Evolutionary conservation across 2,329 filamentous ascomycete genomes (phyloP).

Genomic region (Penicillium hesseltinei): DNA sequence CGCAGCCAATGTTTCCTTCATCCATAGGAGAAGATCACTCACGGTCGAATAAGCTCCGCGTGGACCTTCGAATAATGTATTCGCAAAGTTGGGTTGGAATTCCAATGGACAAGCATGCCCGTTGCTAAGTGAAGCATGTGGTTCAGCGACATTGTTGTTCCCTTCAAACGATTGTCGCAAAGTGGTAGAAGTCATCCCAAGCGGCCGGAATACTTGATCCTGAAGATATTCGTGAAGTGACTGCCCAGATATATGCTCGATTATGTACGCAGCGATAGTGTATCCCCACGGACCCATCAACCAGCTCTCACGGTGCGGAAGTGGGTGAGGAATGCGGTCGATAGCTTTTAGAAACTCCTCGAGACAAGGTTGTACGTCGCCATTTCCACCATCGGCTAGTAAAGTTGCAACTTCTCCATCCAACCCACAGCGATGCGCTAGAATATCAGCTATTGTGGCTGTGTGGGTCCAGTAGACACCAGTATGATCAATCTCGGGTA

Average conservation of each 20-base stretch:
- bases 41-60: slow-evolving; percentile 3
- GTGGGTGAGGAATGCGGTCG: not conserved
- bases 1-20: slow-evolving; percentile 1
- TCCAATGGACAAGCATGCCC: not conserved
- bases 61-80: not conserved
- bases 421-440: slow-evolving; percentile 1
- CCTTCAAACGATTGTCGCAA: not conserved
- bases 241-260: not conserved
- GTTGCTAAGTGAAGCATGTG: not conserved
- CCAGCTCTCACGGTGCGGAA: not conserved
- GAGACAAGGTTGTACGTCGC: not conserved
- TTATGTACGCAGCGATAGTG: not conserved
- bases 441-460: slow-evolving; percentile 1
- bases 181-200: slow-evolving; percentile 1
- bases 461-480: not conserved
- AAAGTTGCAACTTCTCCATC: slow-evolving; percentile 1
- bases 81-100: not conserved
- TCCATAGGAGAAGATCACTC: slow-evolving; percentile 5
- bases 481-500: not conserved
- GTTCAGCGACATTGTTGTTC: not conserved
- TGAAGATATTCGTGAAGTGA: slow-evolving; percentile 3
- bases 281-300: not conserved
- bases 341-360: not conserved
- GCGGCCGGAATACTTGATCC: not conserved
- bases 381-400: not conserved